Evolutionary conservation across 2,329 filamentous ascomycete species (phyloP).

Genomic region (Geosmithia morbida): DNA sequence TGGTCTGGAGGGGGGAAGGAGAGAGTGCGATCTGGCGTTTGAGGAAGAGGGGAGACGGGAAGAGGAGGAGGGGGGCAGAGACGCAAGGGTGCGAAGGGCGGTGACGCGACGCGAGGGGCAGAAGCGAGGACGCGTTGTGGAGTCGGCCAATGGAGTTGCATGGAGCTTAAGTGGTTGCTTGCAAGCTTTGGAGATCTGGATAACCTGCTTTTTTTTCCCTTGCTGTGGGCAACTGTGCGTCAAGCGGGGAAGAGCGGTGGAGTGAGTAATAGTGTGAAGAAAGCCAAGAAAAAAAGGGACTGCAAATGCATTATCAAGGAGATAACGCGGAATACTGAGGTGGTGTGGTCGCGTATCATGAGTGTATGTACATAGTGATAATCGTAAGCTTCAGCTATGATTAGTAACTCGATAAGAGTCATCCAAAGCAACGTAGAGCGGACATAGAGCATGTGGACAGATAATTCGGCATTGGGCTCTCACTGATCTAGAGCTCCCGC

Average conservation of each 20-base stretch:
- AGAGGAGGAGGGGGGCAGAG: constrained; percentile 1
- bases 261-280: neutral
- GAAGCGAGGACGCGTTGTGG: constrained; percentile 7
- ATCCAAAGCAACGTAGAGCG: too few species aligned
- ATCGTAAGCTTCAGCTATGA: too few species aligned
- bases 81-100: constrained; percentile 4
- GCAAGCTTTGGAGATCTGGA: neutral
- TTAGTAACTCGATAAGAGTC: too few species aligned
- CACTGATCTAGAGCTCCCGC: constrained; percentile 27
- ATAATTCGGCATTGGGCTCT: too few species aligned
- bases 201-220: neutral
- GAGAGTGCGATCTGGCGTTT: neutral
- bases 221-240: neutral
- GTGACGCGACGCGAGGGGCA: constrained; percentile 8
- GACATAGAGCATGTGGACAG: too few species aligned
- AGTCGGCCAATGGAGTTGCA: constrained; percentile 14
- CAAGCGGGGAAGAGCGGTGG: neutral
- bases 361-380: too few species aligned
- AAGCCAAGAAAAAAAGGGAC: neutral
- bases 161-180: constrained; percentile 9
- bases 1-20: neutral
- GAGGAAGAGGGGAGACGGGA: neutral
- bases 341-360: too few species aligned
- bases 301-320: too few species aligned
- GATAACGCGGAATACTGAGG: too few species aligned